phyloP scores from a whole-genome alignment of 2,329 filamentous ascomycete species.

The Fusarium veterinarium region DNA sequence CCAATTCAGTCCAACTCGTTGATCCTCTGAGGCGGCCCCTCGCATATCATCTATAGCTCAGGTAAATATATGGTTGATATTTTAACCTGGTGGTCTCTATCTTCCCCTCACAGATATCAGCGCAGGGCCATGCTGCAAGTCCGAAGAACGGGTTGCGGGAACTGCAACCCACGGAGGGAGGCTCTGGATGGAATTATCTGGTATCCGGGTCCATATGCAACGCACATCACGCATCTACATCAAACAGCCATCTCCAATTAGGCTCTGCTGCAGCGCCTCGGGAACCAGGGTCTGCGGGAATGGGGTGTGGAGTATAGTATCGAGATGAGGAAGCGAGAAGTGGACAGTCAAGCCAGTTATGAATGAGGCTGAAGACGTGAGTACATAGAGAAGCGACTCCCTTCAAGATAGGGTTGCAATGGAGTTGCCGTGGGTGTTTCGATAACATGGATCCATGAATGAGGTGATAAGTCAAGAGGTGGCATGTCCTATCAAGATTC shows the following conservation, averaged over 20 bases:
- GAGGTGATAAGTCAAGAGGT: slow-evolving; percentile 1
- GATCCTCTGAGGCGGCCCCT: slow-evolving; percentile 20
- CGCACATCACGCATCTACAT: slow-evolving; percentile 19
- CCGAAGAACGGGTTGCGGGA: slow-evolving; percentile 23
- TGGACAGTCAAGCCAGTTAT: slow-evolving; percentile 16
- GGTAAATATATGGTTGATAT: slow-evolving; percentile 5
- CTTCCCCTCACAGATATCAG: background rate
- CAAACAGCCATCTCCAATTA: slow-evolving; percentile 37
- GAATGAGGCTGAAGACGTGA: slow-evolving; percentile 36
- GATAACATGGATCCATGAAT: slow-evolving; percentile 5
- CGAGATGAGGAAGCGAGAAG: slow-evolving; percentile 6
- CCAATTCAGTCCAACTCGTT: background rate
- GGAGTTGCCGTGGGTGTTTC: slow-evolving; percentile 12
- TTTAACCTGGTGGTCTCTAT: slow-evolving; percentile 3
- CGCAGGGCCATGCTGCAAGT: slow-evolving; percentile 5
- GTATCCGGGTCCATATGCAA: slow-evolving; percentile 31
- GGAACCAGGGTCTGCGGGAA: slow-evolving; percentile 5
- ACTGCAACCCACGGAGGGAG: slow-evolving; percentile 11
- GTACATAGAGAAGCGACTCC: background rate
- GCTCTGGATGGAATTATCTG: slow-evolving; percentile 20
- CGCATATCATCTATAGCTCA: slow-evolving; percentile 17
- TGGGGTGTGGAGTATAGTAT: slow-evolving; percentile 23
- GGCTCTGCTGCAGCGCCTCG: slow-evolving; percentile 33
- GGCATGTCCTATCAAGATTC: background rate
- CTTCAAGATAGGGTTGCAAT: slow-evolving; percentile 20